Evolutionary conservation across 345 rosid species (phyloP).

Genomic region (Nasturtium officinale): DNA sequence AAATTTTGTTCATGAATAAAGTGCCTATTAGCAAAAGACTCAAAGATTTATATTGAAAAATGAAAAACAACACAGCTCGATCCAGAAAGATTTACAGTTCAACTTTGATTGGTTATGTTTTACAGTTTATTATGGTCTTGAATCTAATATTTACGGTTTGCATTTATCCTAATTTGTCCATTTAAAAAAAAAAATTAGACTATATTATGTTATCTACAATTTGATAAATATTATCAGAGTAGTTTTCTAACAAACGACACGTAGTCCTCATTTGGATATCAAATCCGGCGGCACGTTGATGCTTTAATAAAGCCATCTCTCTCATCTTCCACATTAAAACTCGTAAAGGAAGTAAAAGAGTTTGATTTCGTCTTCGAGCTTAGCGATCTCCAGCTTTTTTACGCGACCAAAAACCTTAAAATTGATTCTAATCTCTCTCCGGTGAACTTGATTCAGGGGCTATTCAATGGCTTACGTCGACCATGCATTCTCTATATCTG

Average conservation of each 20-base stretch:
- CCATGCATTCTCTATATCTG: constrained; percentile 92
- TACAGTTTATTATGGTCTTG: too few relatives aligned
- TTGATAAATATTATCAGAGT: background rate
- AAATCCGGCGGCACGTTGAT: constrained; percentile 28
- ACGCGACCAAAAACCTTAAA: background rate
- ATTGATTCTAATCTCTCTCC: constrained; percentile 1
- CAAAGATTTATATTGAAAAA: background rate
- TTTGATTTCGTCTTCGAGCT: constrained; percentile 22
- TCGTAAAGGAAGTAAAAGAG: constrained; percentile 10
- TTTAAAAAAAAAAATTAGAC: too few relatives aligned
- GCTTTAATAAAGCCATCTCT: background rate
- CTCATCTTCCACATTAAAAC: constrained; percentile 25
- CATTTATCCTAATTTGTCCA: too few relatives aligned
- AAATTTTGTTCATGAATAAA: constrained; percentile 37
- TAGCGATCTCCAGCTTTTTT: constrained; percentile 29
- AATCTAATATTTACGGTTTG: too few relatives aligned
- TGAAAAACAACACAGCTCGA: background rate
- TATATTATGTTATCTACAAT: too few relatives aligned
- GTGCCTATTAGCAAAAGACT: background rate
- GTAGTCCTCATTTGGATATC: constrained; percentile 25
- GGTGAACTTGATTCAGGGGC: constrained; percentile 22
- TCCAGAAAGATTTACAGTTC: too few relatives aligned
- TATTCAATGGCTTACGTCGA: constrained; percentile 88
- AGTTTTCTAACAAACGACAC: constrained; percentile 9
- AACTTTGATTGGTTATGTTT: too few relatives aligned